These are phyloP conservation scores for Trametes villosa DNA, from an alignment of 768 basidiomycete species.

Conservation along the genomic window DNA sequence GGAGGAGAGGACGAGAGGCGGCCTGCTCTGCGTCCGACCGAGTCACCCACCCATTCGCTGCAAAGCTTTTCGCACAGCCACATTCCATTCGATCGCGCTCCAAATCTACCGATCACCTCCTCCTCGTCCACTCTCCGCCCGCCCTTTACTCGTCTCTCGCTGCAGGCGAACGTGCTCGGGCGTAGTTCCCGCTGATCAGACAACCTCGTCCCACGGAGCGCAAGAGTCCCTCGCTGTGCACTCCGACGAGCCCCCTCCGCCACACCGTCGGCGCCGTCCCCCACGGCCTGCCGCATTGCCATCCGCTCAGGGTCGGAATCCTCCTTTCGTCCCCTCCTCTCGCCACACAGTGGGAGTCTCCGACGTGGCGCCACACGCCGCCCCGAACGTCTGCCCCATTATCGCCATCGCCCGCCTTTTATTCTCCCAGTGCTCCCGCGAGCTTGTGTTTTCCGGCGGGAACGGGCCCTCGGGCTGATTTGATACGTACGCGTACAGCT, in stretches of 20 bases:
- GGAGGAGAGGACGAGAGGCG: neutral
- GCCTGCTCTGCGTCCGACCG: too few species aligned
- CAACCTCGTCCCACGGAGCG: neutral
- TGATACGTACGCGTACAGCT: neutral
- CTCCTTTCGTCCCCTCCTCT: neutral
- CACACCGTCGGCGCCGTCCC: neutral
- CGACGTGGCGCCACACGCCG: too few species aligned
- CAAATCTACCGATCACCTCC: neutral
- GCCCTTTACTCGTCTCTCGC: neutral
- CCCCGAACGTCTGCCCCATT: too few species aligned
- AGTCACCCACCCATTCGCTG: neutral
- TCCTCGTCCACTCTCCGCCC: too few species aligned
- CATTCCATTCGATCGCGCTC: neutral
- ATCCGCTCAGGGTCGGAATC: neutral
- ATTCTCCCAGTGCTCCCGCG: neutral
- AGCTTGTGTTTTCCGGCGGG: neutral
- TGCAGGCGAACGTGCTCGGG: neutral
- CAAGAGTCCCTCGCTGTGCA: neutral
- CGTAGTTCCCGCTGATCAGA: neutral
- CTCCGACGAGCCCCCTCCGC: too few species aligned
- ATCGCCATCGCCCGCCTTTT: neutral
- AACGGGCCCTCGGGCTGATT: neutral
- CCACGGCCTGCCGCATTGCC: neutral
- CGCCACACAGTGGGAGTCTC: conserved; percentile 1
- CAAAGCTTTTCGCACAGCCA: neutral